Conservation (phyloP, 768 basidiomycete species). For the Phanerochaete sordida region DNA sequence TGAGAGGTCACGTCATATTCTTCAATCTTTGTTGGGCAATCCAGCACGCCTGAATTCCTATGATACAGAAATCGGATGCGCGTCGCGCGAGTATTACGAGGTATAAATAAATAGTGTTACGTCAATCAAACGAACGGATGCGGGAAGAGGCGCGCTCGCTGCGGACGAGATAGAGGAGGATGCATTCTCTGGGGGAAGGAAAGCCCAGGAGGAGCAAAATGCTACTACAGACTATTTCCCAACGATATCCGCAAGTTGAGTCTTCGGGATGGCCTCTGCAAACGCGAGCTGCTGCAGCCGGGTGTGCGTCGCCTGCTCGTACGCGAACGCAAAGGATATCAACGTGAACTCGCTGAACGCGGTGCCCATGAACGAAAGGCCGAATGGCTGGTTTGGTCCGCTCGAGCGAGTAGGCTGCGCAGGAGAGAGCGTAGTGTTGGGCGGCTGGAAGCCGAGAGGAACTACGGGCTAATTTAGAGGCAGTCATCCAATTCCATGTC, state of each 20-base stretch:
- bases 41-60: too few relatives aligned
- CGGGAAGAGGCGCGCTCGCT: too few relatives aligned
- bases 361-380: slow-evolving; percentile 56
- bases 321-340: slow-evolving; percentile 26
- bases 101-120: too few relatives aligned
- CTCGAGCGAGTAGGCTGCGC: slow-evolving; percentile 11
- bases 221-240: neutral
- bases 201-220: too few relatives aligned
- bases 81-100: too few relatives aligned
- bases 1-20: too few relatives aligned
- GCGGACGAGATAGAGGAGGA: too few relatives aligned
- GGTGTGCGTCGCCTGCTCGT: slow-evolving; percentile 24
- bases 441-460: slow-evolving; percentile 57
- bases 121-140: too few relatives aligned
- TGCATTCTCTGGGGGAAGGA: too few relatives aligned
- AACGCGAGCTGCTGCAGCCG: slow-evolving; percentile 14
- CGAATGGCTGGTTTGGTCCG: slow-evolving; percentile 22
- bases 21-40: too few relatives aligned
- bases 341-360: slow-evolving; percentile 27
- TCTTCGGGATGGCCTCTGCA: slow-evolving; percentile 13
- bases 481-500: too few relatives aligned
- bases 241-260: slow-evolving; percentile 11
- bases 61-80: too few relatives aligned
- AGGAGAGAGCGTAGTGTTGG: slow-evolving; percentile 37
- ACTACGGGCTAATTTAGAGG: slow-evolving; percentile 32